Conservation (phyloP, 306 rosid genomes). For the Malus fusca region DNA sequence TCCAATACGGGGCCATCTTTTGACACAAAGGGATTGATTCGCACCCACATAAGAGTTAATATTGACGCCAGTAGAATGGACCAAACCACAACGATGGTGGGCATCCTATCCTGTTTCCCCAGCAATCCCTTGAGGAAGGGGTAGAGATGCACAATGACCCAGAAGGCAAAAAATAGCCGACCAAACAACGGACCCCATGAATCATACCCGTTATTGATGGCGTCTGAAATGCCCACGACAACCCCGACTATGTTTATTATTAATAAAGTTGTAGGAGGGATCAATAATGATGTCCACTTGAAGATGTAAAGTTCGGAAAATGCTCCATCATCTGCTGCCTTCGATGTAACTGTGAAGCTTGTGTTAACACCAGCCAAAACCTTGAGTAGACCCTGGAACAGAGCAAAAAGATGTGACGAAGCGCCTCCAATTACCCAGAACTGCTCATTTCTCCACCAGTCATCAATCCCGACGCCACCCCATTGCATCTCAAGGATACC, state of each 20-base stretch:
- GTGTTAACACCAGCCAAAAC: slow-evolving; percentile 93
- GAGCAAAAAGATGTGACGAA: slow-evolving; percentile 89
- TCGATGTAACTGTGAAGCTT: slow-evolving; percentile 87
- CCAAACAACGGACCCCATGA: slow-evolving; percentile 98
- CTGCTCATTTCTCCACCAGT: slow-evolving; percentile 99
- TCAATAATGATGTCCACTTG: slow-evolving; percentile 88
- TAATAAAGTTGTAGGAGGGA: slow-evolving; percentile 72
- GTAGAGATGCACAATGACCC: slow-evolving; percentile 90
- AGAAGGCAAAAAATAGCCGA: slow-evolving; percentile 84
- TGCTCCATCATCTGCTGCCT: slow-evolving; percentile 91
- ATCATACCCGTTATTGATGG: slow-evolving; percentile 91
- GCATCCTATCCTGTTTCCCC: slow-evolving; percentile 80
- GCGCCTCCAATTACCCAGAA: slow-evolving; percentile 98
- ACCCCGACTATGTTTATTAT: slow-evolving; percentile 82
- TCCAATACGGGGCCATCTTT: slow-evolving; percentile 77
- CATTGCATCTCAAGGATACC: slow-evolving; percentile 95
- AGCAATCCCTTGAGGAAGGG: slow-evolving; percentile 91
- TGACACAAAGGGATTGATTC: slow-evolving; percentile 79
- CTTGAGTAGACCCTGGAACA: slow-evolving; percentile 83
- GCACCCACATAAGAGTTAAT: slow-evolving; percentile 86
- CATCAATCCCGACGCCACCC: slow-evolving; percentile 89
- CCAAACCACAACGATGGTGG: slow-evolving; percentile 90
- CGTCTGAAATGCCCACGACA: slow-evolving; percentile 77
- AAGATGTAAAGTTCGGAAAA: slow-evolving; percentile 88
- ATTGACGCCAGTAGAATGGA: slow-evolving; percentile 82